A percentile compares a stretch with the other conserved stretches of the same genome.
phyloP scores from a whole-genome alignment of 2,329 filamentous ascomycete genomes.

The Paracorniculantispora psalliotae region DNA sequence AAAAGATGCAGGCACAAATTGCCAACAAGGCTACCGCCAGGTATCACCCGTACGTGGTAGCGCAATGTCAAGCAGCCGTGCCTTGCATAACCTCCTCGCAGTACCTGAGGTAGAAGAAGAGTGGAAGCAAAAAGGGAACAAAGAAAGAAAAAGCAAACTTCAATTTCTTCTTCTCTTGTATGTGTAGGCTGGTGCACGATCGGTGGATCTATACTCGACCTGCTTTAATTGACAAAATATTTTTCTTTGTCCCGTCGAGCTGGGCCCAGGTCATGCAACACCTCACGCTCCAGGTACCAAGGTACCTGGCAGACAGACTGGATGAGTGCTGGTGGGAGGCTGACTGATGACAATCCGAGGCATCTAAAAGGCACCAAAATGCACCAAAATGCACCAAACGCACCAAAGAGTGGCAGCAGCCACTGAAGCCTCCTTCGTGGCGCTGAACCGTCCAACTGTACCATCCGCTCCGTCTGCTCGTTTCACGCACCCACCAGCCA shows the following conservation, averaged over 20 bases:
- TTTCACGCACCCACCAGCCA: neutral
- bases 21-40: neutral
- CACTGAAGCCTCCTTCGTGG: neutral
- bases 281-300: neutral
- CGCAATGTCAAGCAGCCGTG: neutral
- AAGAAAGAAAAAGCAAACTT: neutral
- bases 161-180: neutral
- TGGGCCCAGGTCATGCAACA: neutral
- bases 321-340: no score
- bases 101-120: neutral
- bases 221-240: neutral
- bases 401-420: no score
- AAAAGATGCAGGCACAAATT: neutral
- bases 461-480: neutral
- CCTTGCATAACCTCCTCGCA: neutral
- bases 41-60: neutral
- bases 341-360: no score
- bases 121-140: neutral
- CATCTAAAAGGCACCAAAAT: no score
- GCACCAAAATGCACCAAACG: no score
- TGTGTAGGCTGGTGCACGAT: neutral
- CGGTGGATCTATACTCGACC: neutral
- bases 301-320: no score
- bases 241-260: slow-evolving; percentile 2
- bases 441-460: no score